A percentile compares a stretch with the other conserved stretches of the same genome.
Conservation (phyloP, 1,139 yeast genomes). For the Suhomyces terraborum region DNA sequence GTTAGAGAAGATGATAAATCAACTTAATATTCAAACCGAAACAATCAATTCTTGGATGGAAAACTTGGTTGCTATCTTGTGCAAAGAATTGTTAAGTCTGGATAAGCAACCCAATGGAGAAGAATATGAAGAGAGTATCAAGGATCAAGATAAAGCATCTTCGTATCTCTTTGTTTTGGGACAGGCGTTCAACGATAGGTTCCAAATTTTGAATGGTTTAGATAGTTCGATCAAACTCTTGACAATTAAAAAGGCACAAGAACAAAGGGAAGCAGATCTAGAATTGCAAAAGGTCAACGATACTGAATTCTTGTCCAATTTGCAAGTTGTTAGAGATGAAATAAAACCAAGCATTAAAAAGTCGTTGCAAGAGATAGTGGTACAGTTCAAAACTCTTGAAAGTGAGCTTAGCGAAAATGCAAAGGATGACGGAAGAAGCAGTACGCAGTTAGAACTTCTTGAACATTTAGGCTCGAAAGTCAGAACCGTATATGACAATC, state of each 20-base stretch:
- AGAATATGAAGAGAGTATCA: slow-evolving; percentile 74
- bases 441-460: slow-evolving; percentile 23
- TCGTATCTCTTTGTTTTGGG: slow-evolving; percentile 65
- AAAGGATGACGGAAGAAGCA: slow-evolving; percentile 11
- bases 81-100: slow-evolving; percentile 46
- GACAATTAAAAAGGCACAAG: slow-evolving; percentile 28
- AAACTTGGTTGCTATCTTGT: slow-evolving; percentile 47
- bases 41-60: slow-evolving; percentile 58
- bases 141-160: slow-evolving; percentile 71
- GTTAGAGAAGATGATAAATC: slow-evolving; percentile 27
- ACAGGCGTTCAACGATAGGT: slow-evolving; percentile 57
- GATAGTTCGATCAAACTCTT: slow-evolving; percentile 26
- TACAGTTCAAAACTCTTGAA: slow-evolving; percentile 27
- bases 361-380: slow-evolving; percentile 37
- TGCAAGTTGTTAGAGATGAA: slow-evolving; percentile 34
- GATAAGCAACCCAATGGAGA: slow-evolving; percentile 65
- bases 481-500: slow-evolving; percentile 41
- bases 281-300: slow-evolving; percentile 34
- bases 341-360: slow-evolving; percentile 33
- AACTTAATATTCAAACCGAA: slow-evolving; percentile 59
- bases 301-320: slow-evolving; percentile 26
- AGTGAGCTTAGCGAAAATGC: slow-evolving; percentile 23
- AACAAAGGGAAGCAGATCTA: slow-evolving; percentile 26
- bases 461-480: slow-evolving; percentile 27
- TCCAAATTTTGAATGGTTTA: slow-evolving; percentile 31